A percentile compares a stretch with the other conserved stretches of the same genome.
phyloP scores from a whole-genome alignment of 2,329 filamentous ascomycete genomes.

The Dactylellina cionopaga region DNA sequence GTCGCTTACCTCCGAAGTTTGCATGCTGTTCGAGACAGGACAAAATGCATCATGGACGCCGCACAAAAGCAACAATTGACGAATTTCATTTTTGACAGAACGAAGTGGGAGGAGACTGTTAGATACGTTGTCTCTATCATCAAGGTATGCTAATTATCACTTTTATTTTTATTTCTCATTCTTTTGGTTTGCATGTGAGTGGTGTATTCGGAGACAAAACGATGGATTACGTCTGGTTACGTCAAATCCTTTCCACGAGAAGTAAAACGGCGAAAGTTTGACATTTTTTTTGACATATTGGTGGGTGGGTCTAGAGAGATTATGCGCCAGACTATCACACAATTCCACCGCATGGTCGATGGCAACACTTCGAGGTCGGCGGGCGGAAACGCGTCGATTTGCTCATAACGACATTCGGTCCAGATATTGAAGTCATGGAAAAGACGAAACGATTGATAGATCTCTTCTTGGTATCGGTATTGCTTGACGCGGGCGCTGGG shows the following conservation, averaged over 20 bases:
- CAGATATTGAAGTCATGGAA: constrained; percentile 74
- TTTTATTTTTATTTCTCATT: not conserved
- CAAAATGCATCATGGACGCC: constrained; percentile 77
- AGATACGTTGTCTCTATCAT: constrained; percentile 91
- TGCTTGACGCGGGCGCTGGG: constrained; percentile 88
- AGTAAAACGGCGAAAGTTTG: no score
- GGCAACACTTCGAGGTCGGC: constrained; percentile 86
- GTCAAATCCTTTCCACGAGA: no score
- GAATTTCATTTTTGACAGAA: constrained; percentile 89
- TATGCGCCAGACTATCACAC: constrained; percentile 73
- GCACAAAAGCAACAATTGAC: constrained; percentile 79
- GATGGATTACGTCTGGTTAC: not conserved
- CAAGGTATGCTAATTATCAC: constrained; percentile 72
- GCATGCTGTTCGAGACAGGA: constrained; percentile 83
- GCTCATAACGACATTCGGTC: constrained; percentile 75
- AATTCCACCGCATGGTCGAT: constrained; percentile 87
- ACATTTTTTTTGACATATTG: constrained; percentile 7
- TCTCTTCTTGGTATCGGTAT: constrained; percentile 80
- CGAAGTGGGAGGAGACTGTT: constrained; percentile 83
- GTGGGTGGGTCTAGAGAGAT: constrained; percentile 67
- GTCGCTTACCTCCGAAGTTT: constrained; percentile 91
- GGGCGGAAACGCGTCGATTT: constrained; percentile 77
- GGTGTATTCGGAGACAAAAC: not conserved
- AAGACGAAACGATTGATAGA: constrained; percentile 79
- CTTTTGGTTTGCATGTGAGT: not conserved